Evolutionary conservation across 1,139 yeast species (phyloP).

Genomic region (Kodamaea plutei): DNA sequence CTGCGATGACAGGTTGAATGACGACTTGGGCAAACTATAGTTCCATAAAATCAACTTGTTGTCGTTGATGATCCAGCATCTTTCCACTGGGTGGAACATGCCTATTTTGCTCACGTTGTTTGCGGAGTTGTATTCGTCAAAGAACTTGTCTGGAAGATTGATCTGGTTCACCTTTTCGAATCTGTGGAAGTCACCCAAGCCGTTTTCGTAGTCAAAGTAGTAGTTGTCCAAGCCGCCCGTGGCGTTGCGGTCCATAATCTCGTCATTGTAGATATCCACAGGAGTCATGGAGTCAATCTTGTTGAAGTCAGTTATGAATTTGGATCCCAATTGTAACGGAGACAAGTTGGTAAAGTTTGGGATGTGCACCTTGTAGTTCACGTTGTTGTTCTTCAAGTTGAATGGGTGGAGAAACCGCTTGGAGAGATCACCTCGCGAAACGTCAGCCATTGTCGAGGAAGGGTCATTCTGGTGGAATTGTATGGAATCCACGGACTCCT

Average conservation of each 20-base stretch:
- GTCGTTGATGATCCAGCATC: slow-evolving; percentile 88
- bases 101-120: slow-evolving; percentile 78
- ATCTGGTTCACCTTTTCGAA: slow-evolving; percentile 68
- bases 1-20: slow-evolving; percentile 51
- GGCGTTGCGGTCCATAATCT: slow-evolving; percentile 33
- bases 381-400: slow-evolving; percentile 38
- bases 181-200: slow-evolving; percentile 59
- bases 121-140: slow-evolving; percentile 69
- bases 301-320: slow-evolving; percentile 42
- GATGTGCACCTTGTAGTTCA: slow-evolving; percentile 41
- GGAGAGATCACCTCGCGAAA: slow-evolving; percentile 27
- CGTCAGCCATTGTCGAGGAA: slow-evolving; percentile 16
- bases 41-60: slow-evolving; percentile 84
- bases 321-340: slow-evolving; percentile 41
- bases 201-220: slow-evolving; percentile 38
- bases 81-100: slow-evolving; percentile 70
- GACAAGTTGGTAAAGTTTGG: slow-evolving; percentile 43
- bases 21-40: slow-evolving; percentile 53
- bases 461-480: slow-evolving; percentile 34
- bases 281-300: slow-evolving; percentile 46
- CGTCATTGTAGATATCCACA: slow-evolving; percentile 40
- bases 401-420: slow-evolving; percentile 37
- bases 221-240: slow-evolving; percentile 40
- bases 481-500: slow-evolving; percentile 27
- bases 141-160: slow-evolving; percentile 77